Conservation (phyloP, 805 yeast species). For the Candida endomychidarum region DNA sequence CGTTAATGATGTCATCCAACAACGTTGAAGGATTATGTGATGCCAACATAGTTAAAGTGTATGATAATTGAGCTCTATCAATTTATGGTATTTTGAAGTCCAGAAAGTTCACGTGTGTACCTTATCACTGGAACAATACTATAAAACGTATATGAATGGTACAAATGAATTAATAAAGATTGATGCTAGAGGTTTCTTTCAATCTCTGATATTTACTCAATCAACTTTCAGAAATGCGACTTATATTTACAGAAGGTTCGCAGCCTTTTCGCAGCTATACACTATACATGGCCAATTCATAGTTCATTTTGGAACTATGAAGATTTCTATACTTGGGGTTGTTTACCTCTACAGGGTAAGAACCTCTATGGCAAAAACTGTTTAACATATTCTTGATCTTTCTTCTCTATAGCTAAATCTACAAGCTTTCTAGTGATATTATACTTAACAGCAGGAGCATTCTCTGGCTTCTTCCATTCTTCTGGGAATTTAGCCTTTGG, state of each 20-base stretch:
- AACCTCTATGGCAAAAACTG: constrained; percentile 24
- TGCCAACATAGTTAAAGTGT: neutral
- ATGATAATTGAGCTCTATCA: neutral
- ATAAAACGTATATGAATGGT: too few species aligned
- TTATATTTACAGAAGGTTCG: constrained; percentile 1
- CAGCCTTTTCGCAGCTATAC: constrained; percentile 1
- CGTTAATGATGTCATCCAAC: constrained; percentile 52
- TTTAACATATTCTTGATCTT: constrained; percentile 33
- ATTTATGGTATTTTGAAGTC: neutral
- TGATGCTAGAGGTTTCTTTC: neutral
- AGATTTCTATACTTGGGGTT: too few species aligned
- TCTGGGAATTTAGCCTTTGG: constrained; percentile 61
- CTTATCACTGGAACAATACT: neutral
- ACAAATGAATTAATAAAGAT: neutral
- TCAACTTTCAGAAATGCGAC: neutral
- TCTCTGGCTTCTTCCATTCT: constrained; percentile 68
- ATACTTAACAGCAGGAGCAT: constrained; percentile 55
- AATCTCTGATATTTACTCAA: neutral
- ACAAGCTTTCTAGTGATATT: constrained; percentile 33
- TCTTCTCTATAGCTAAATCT: constrained; percentile 29
- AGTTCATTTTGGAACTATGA: too few species aligned
- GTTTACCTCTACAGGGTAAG: too few species aligned
- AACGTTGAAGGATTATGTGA: constrained; percentile 31
- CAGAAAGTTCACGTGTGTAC: neutral
- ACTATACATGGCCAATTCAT: too few species aligned